These are phyloP conservation scores for Acidomyces sp. DNA, from an alignment of 495 filamentous ascomycete genomes.

Conservation along the genomic window DNA sequence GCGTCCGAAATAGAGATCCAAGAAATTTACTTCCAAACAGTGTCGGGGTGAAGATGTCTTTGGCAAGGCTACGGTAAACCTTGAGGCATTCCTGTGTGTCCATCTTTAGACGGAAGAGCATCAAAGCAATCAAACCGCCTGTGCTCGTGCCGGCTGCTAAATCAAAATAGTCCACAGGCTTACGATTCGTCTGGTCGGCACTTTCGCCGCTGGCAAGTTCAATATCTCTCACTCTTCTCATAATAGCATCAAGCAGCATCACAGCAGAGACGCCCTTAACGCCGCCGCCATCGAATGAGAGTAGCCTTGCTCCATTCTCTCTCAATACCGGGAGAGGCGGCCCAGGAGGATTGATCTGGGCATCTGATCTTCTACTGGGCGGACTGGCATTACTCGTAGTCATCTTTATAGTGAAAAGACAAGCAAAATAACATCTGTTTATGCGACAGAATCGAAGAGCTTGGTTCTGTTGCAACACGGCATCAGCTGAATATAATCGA, in stretches of 20 bases:
- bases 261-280: constrained; percentile 13
- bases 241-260: constrained; percentile 12
- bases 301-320: constrained; percentile 2
- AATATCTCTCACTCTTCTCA: constrained; percentile 4
- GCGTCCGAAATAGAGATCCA: not conserved
- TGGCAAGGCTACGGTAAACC: not conserved
- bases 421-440: too few species aligned
- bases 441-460: too few species aligned
- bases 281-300: constrained; percentile 17
- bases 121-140: constrained; percentile 10
- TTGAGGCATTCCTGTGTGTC: not conserved
- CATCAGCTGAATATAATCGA: too few species aligned
- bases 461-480: too few species aligned
- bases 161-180: constrained; percentile 17
- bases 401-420: too few species aligned
- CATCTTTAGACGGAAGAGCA: constrained; percentile 9
- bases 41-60: not conserved
- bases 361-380: too few species aligned
- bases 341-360: not conserved
- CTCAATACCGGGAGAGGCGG: not conserved
- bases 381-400: too few species aligned
- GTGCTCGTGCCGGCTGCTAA: constrained; percentile 18
- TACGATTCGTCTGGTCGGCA: not conserved
- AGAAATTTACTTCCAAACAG: not conserved
- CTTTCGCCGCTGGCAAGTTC: not conserved